phyloP scores from a whole-genome alignment of 2,329 filamentous ascomycete species.

The Aphanocladium album region DNA sequence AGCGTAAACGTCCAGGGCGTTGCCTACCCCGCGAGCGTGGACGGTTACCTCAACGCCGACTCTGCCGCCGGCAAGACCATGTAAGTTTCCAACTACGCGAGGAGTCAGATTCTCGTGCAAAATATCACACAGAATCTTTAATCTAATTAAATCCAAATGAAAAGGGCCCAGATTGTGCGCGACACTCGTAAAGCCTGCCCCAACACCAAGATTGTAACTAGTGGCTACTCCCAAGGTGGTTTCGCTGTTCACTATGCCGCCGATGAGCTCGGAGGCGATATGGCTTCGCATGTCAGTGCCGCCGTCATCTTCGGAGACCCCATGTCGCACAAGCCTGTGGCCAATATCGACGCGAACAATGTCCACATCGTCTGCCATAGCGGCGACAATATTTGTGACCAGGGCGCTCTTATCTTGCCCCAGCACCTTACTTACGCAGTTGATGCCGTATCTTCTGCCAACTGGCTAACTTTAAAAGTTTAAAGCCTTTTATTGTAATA shows the following conservation, averaged over 20 bases:
- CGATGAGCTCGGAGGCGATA: constrained; percentile 18
- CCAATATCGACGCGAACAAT: constrained; percentile 19
- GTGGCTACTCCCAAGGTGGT: constrained; percentile 26
- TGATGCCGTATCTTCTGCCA: constrained; percentile 20
- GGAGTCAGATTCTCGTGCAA: neutral
- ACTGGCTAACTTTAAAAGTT: constrained; percentile 18
- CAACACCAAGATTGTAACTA: constrained; percentile 16
- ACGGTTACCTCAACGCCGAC: constrained; percentile 22
- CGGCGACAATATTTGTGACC: constrained; percentile 26
- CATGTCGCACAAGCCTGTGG: constrained; percentile 18
- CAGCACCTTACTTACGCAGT: constrained; percentile 24
- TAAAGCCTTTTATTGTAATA: neutral
- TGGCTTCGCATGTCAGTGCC: constrained; percentile 22
- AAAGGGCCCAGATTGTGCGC: constrained; percentile 29
- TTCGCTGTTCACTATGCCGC: constrained; percentile 24
- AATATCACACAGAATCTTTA: neutral
- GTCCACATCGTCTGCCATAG: constrained; percentile 23
- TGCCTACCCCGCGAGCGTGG: constrained; percentile 23
- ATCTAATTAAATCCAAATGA: neutral
- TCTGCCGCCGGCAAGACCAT: constrained; percentile 18
- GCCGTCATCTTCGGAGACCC: constrained; percentile 30
- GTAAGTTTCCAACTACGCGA: constrained; percentile 15
- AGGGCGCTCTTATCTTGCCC: constrained; percentile 22
- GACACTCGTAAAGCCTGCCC: constrained; percentile 22
- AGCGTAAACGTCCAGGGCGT: constrained; percentile 24